phyloP scores from a whole-genome alignment of 495 filamentous ascomycete genomes.

The Cercophora sp. region DNA sequence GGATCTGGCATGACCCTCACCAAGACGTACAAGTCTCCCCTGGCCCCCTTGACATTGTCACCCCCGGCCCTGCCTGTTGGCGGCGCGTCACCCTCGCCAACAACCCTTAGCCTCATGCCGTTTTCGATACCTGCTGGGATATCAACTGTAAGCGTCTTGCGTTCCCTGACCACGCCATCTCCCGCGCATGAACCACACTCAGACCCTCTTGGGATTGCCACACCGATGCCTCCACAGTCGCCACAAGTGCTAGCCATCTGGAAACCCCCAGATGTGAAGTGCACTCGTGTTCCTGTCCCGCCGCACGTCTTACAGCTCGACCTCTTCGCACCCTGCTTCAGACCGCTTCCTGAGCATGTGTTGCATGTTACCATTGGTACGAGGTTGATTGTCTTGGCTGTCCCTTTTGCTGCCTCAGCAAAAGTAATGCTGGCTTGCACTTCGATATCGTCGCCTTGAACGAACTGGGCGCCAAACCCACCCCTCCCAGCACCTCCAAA shows the following conservation, averaged over 20 bases:
- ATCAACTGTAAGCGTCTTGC: constrained; percentile 76
- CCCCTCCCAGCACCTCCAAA: constrained; percentile 44
- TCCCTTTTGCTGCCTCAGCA: constrained; percentile 92
- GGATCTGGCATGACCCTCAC: constrained; percentile 79
- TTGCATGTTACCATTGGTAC: constrained; percentile 72
- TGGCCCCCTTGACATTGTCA: constrained; percentile 54
- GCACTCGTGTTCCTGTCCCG: constrained; percentile 80
- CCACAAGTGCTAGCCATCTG: constrained; percentile 90
- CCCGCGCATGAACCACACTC: constrained; percentile 77
- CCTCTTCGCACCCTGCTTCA: constrained; percentile 75
- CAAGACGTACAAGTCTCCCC: constrained; percentile 83
- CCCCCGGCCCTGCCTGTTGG: constrained; percentile 60
- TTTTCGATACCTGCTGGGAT: constrained; percentile 94
- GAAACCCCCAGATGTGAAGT: constrained; percentile 87
- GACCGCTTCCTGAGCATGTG: constrained; percentile 74
- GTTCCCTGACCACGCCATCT: constrained; percentile 71
- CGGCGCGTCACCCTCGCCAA: constrained; percentile 81
- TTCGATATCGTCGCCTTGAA: constrained; percentile 90
- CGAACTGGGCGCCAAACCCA: constrained; percentile 64
- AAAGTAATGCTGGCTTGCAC: constrained; percentile 89
- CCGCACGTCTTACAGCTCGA: constrained; percentile 73
- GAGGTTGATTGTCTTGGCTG: constrained; percentile 70
- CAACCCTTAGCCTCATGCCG: constrained; percentile 81
- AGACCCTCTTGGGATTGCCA: constrained; percentile 65
- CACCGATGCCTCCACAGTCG: constrained; percentile 71